phyloP scores from a whole-genome alignment of 176 grass and related monocot genomes.

The Puya raimondii region DNA sequence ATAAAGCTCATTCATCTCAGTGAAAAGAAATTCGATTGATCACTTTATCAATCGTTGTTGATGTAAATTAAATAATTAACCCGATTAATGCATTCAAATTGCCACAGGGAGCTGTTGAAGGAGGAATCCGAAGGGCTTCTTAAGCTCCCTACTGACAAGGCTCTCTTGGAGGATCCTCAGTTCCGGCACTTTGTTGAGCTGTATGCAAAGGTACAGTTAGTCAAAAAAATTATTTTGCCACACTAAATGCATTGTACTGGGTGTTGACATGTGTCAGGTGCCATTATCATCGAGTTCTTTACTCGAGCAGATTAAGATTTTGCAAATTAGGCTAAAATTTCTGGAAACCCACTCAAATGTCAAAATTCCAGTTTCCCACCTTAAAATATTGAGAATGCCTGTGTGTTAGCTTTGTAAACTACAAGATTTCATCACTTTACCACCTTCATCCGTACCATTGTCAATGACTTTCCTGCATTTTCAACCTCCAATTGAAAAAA shows the following conservation, averaged over 20 bases:
- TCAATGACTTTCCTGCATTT: background rate
- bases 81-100: background rate
- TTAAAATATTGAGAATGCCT: too few relatives aligned
- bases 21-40: background rate
- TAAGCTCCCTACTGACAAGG: conserved; percentile 82
- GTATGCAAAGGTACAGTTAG: conserved; percentile 62
- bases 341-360: too few relatives aligned
- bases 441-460: too few relatives aligned
- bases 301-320: too few relatives aligned
- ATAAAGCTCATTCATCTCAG: conserved; percentile 16
- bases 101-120: conserved; percentile 55
- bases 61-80: too few relatives aligned
- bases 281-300: too few relatives aligned
- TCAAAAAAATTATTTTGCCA: background rate
- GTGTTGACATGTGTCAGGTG: background rate
- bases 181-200: conserved; percentile 81
- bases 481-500: too few relatives aligned
- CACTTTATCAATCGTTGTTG: too few relatives aligned
- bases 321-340: too few relatives aligned
- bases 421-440: too few relatives aligned
- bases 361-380: too few relatives aligned
- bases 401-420: too few relatives aligned
- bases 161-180: conserved; percentile 62
- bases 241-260: background rate
- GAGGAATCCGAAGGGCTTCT: conserved; percentile 68